Evolutionary conservation across 129 eudicot species (phyloP).

Genomic region (Chrysanthemum seticuspe): DNA sequence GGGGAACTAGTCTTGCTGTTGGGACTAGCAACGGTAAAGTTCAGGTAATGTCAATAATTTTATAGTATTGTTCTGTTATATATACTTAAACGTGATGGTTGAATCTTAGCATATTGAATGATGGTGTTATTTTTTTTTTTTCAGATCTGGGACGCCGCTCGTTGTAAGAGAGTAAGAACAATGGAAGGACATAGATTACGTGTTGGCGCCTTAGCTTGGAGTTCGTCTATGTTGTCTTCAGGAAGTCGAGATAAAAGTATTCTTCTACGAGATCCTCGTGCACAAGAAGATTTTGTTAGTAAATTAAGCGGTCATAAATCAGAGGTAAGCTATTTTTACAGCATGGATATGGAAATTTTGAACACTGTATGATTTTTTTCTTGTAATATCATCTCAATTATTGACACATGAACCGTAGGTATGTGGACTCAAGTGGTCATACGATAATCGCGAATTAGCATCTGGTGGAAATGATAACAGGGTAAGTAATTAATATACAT

Average conservation of each 20-base stretch:
- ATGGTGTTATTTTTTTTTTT: not conserved
- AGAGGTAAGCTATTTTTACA: conserved; percentile 52
- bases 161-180: conserved; percentile 78
- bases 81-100: too few species aligned
- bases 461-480: conserved; percentile 97
- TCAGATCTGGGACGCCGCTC: conserved; percentile 96
- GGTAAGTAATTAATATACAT: conserved; percentile 43
- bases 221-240: conserved; percentile 76
- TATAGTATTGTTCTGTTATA: too few species aligned
- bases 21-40: conserved; percentile 90
- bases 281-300: conserved; percentile 83
- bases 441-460: conserved; percentile 93
- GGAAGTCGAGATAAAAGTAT: conserved; percentile 98
- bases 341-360: not conserved
- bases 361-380: not conserved
- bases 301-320: conserved; percentile 91
- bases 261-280: conserved; percentile 86
- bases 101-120: too few species aligned
- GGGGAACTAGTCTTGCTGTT: conserved; percentile 88
- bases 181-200: conserved; percentile 96
- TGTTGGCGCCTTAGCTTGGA: conserved; percentile 99
- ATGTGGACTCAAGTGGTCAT: conserved; percentile 98
- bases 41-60: conserved; percentile 46
- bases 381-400: conserved; percentile 4
- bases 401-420: conserved; percentile 48